Conservation (phyloP, 441 rosid species). For the Populus hybrid region DNA sequence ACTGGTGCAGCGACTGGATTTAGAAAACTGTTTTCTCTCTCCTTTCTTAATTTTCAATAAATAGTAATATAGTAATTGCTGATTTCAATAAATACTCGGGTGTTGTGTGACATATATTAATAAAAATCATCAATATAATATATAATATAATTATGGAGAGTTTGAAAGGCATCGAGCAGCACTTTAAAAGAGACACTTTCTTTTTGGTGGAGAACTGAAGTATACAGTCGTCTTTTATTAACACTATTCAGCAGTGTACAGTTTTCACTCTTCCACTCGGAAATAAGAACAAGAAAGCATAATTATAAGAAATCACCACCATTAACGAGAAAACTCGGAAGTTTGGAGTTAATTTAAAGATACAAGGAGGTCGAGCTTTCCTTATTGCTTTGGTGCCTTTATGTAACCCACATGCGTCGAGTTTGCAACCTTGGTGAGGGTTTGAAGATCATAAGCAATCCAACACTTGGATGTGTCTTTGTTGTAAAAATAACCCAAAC, state of each 20-base stretch:
- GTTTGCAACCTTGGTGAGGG: slow-evolving; percentile 24
- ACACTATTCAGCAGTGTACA: not conserved
- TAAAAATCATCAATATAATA: no score
- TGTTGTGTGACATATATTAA: not conserved
- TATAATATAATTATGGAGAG: not conserved
- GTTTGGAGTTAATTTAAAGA: not conserved
- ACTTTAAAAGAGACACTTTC: not conserved
- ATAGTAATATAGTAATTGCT: no score
- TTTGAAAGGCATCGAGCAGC: not conserved
- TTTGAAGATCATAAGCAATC: slow-evolving; percentile 42
- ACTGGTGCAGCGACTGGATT: not conserved
- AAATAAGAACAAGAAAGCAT: not conserved
- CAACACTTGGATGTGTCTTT: slow-evolving; percentile 22
- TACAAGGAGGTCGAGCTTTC: not conserved
- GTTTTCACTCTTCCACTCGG: not conserved
- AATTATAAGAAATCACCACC: not conserved
- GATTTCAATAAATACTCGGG: not conserved
- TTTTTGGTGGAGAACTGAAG: not conserved
- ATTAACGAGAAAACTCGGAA: not conserved
- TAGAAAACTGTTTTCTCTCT: not conserved
- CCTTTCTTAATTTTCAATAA: not conserved
- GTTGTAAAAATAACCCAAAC: slow-evolving; percentile 59
- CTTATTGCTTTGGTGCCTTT: not conserved
- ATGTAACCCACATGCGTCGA: slow-evolving; percentile 5
- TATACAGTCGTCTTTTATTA: not conserved